Conservation (phyloP, 345 rosid genomes). For the Arabidopsis thaliana region TAIR10.1 NC_003071.7:1120501-1121000, state of each 20-base stretch:
- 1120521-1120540: slow-evolving; percentile 31
- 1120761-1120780: slow-evolving; percentile 14
- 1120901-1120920: slow-evolving; percentile 24
- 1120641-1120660: slow-evolving; percentile 4
- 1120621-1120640: neutral
- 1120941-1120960: neutral
- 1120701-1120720: neutral
- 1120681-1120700: neutral
- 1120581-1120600: neutral
- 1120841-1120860: slow-evolving; percentile 38
- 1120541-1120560: slow-evolving; percentile 16
- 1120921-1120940: slow-evolving; percentile 5
- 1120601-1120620: slow-evolving; percentile 15
- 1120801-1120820: slow-evolving; percentile 34
- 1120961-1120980: slow-evolving; percentile 19
- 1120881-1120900: neutral
- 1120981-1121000: neutral
- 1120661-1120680: neutral
- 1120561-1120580: slow-evolving; percentile 18
- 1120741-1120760: too few species aligned
- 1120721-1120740: slow-evolving; percentile 30
- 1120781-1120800: slow-evolving; percentile 31
- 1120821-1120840: slow-evolving; percentile 22
- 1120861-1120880: slow-evolving; percentile 33
- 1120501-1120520: slow-evolving; percentile 29